Conservation (phyloP, 345 rosid genomes). For the Euphorbia tirucalli region DNA sequence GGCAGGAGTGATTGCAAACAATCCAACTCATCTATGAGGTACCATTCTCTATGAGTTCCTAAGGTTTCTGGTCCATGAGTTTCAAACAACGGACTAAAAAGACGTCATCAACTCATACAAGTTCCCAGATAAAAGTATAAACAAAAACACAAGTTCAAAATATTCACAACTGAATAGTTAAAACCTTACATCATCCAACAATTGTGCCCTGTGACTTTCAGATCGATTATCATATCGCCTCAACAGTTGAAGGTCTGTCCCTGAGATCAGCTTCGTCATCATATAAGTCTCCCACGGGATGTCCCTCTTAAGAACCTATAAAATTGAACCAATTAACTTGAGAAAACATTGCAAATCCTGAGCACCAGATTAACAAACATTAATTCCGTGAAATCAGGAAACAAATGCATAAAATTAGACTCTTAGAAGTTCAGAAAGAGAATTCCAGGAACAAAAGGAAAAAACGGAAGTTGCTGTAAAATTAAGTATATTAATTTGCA, state of each 20-base stretch:
- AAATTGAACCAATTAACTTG: no score
- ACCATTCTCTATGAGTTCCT: neutral
- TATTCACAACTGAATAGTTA: neutral
- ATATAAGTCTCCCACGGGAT: conserved; percentile 99
- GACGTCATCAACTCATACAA: neutral
- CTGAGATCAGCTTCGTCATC: conserved; percentile 86
- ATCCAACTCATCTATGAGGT: neutral
- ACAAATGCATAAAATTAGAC: neutral
- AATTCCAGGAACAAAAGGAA: neutral
- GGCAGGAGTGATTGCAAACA: neutral
- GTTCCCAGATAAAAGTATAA: neutral
- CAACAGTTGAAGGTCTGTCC: conserved; percentile 76
- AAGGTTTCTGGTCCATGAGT: neutral
- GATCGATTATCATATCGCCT: conserved; percentile 84
- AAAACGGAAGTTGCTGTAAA: neutral
- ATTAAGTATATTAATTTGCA: neutral
- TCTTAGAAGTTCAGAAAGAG: neutral
- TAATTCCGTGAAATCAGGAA: neutral
- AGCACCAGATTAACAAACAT: neutral
- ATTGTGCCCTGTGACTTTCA: conserved; percentile 74
- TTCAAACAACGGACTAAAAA: neutral
- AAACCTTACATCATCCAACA: conserved; percentile 73
- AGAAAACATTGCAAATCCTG: no score
- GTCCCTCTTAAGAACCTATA: conserved; percentile 78
- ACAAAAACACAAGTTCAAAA: neutral